phyloP scores from a whole-genome alignment of 305 asterid species.

The Coffea humblotiana region DNA sequence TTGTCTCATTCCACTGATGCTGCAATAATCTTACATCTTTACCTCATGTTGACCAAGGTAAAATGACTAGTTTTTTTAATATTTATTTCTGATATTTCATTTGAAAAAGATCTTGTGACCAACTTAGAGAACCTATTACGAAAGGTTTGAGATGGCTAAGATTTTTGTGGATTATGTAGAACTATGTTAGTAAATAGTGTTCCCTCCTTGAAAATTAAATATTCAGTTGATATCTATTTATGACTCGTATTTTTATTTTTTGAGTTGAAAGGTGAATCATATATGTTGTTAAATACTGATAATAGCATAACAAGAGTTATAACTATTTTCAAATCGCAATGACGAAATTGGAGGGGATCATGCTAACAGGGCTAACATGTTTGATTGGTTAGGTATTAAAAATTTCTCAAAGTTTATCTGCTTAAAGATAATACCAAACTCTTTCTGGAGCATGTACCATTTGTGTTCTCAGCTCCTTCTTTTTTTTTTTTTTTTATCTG shows the following conservation, averaged over 20 bases:
- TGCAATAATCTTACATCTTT: conserved; percentile 62
- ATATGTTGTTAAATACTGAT: background rate
- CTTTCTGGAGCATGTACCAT: conserved; percentile 6
- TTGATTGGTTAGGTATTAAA: background rate
- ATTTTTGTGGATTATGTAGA: background rate
- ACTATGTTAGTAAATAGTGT: background rate
- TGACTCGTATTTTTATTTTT: background rate
- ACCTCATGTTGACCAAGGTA: conserved; percentile 75
- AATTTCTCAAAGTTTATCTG: background rate
- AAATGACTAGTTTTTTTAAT: conserved; percentile 14
- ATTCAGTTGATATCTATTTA: background rate
- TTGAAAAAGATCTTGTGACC: background rate
- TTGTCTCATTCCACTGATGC: conserved; percentile 44
- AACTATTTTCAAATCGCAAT: background rate
- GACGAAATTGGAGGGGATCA: background rate
- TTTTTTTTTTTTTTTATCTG: background rate
- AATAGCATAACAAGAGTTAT: background rate
- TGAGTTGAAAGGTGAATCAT: background rate
- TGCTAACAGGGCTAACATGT: background rate
- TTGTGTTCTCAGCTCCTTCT: background rate
- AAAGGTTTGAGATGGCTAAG: background rate
- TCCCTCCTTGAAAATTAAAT: background rate
- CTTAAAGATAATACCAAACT: background rate
- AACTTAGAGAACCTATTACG: background rate
- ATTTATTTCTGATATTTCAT: background rate